Conservation (phyloP, 176 grass and related monocot species). For the Thalia dealbata region DNA sequence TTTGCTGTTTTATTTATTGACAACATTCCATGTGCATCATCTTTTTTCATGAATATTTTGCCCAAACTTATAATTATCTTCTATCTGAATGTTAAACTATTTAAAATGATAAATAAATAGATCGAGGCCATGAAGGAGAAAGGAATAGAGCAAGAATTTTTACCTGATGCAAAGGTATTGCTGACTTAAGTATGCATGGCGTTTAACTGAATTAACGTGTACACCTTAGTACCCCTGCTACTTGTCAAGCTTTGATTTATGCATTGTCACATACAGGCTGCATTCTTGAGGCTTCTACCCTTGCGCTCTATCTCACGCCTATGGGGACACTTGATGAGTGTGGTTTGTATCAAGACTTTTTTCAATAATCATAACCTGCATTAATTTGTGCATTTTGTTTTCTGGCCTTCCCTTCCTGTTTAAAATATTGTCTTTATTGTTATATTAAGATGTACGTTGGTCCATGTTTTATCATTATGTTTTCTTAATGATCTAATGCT, state of each 20-base stretch:
- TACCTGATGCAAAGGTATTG: constrained; percentile 52
- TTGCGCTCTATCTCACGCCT: constrained; percentile 68
- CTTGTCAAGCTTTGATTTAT: constrained; percentile 8
- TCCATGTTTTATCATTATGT: neutral
- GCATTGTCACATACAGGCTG: constrained; percentile 36
- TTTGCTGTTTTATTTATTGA: neutral
- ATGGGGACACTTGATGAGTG: constrained; percentile 74
- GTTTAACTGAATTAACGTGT: neutral
- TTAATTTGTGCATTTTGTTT: neutral
- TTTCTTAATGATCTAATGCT: neutral
- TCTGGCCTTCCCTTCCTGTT: neutral
- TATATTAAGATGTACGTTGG: neutral
- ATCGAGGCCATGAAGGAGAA: constrained; percentile 49
- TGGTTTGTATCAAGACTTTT: constrained; percentile 36
- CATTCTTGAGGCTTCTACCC: constrained; percentile 60
- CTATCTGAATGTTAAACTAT: neutral
- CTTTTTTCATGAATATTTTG: neutral
- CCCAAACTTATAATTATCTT: neutral
- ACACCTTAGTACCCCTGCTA: neutral
- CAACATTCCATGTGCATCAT: neutral
- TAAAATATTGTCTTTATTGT: neutral
- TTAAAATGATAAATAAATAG: constrained; percentile 27
- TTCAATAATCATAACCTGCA: neutral
- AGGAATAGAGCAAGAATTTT: constrained; percentile 61
- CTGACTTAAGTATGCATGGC: neutral